These are phyloP conservation scores for Chamaecyparis obtusa DNA, from an alignment of 75 land plant genomes.

Conservation along the genomic window DNA sequence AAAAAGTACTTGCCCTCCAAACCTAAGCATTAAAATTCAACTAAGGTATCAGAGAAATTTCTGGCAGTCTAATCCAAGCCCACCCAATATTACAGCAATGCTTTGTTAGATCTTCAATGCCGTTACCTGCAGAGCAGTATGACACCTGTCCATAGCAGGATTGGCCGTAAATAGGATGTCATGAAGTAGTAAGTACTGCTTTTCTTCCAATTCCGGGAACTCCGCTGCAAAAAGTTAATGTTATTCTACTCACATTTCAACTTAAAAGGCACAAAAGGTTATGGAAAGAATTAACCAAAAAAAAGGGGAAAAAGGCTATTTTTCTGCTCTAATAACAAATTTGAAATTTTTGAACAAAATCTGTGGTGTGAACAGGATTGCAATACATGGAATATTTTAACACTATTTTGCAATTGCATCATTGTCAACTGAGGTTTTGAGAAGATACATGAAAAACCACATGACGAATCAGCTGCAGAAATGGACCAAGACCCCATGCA, in stretches of 20 bases:
- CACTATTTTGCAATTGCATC: not conserved
- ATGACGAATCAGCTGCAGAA: conserved; percentile 43
- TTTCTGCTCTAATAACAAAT: not conserved
- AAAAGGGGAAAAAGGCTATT: not conserved
- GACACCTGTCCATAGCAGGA: conserved; percentile 78
- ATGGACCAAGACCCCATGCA: conserved; percentile 74
- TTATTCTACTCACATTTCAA: not conserved
- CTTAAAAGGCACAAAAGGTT: conserved; percentile 9
- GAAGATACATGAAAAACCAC: conserved; percentile 55
- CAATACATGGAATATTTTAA: not conserved
- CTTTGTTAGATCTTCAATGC: conserved; percentile 4
- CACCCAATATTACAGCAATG: not conserved
- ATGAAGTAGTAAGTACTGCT: conserved; percentile 60
- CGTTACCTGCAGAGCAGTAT: conserved; percentile 78
- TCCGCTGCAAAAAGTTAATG: conserved; percentile 35
- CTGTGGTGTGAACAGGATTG: not conserved
- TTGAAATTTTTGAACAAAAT: not conserved
- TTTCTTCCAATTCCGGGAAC: conserved; percentile 63
- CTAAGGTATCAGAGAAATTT: not conserved
- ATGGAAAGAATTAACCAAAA: not conserved
- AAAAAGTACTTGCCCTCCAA: conserved; percentile 4
- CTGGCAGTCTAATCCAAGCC: conserved; percentile 6
- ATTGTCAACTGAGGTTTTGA: not conserved
- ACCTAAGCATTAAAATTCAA: not conserved
- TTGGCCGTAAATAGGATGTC: conserved; percentile 70